A percentile compares a stretch with the other conserved stretches of the same genome.
These are phyloP conservation scores for Ephemerocybe angulata DNA, from an alignment of 768 basidiomycete species.

Conservation along the genomic window DNA sequence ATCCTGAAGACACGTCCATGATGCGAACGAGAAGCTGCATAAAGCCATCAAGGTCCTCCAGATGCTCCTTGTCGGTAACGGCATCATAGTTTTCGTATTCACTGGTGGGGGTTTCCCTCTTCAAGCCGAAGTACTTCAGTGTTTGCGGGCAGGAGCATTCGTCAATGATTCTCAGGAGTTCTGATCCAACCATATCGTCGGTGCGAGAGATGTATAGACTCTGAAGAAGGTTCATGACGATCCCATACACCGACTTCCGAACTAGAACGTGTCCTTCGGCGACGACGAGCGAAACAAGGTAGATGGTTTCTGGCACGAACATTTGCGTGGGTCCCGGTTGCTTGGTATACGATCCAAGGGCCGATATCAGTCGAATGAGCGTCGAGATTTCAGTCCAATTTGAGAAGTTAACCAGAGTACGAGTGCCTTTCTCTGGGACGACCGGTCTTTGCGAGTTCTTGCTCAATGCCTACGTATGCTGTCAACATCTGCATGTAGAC, in stretches of 20 bases:
- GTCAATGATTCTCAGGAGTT: constrained; percentile 60
- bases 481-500: neutral
- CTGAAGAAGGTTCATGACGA: constrained; percentile 79
- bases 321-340: constrained; percentile 66
- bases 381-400: constrained; percentile 83
- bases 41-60: constrained; percentile 67
- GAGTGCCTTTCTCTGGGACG: constrained; percentile 57
- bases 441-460: constrained; percentile 49
- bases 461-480: constrained; percentile 54
- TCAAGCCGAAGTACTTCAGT: constrained; percentile 71
- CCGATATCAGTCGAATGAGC: constrained; percentile 69
- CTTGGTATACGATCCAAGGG: constrained; percentile 58
- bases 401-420: constrained; percentile 63
- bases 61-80: constrained; percentile 46
- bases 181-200: constrained; percentile 58
- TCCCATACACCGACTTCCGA: constrained; percentile 78
- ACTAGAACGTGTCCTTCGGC: constrained; percentile 71
- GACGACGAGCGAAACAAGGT: constrained; percentile 74
- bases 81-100: constrained; percentile 64
- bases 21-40: constrained; percentile 59
- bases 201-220: constrained; percentile 59
- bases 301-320: constrained; percentile 79
- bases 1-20: constrained; percentile 61
- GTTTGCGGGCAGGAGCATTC: constrained; percentile 54
- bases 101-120: constrained; percentile 56